Base-by-base conservation (phyloP, 768 basidiomycete genomes). In the Leucosporidium creatinivorum region DNA sequence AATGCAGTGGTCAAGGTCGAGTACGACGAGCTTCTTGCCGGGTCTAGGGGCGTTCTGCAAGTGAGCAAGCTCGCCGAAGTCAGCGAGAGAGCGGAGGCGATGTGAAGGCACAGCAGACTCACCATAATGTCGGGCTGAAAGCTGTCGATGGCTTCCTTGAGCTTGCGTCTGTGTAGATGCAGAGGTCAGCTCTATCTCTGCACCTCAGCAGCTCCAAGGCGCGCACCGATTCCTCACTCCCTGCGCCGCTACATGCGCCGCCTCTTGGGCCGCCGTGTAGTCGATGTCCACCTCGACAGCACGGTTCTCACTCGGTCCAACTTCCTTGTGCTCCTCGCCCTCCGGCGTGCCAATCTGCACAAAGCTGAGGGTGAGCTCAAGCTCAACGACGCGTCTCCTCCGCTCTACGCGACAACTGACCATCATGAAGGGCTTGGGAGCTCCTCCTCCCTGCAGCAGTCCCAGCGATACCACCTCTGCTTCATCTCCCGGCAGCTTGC, bases 1-100 rank as follows among this genome's bases (percentile, higher is more conserved):
- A 19, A 68, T 52, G 89, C 91, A 92, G 73, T 92, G 91, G 77
- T 93, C 91, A 61, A 93, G 85, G 75, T 93, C 91, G 8, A 93
- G 82, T 0, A 93, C 91, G 26, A 93, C 82, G 1, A 94, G 79
- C 66, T 85, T 86, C 77, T 92, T 93, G 26, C 87, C 89, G 61
- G 82, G 81, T 36, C 91, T 82, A 26, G 91, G 81, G 6, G 87
- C 87, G 76, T 86, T 83, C 65, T 66, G 59, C 23, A 33, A 10
- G 18, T 9, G 39, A 18, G 6, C n/a, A 18, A 51, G 33, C 33
- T 4, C 5, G 10, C 33, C 33, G 33, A 33, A 33, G 33, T 33
- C 33, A 33, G 33, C 33, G 33, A 33, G 33, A 10, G 33, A 10
- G 33, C 10, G 10, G 33, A 33, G 33, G 33, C 33, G 4, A 33